Evolutionary conservation across 768 basidiomycete species (phyloP), one percentile per base, ranked within the genome.

Genomic region (Auriscalpium vulgare): DNA sequence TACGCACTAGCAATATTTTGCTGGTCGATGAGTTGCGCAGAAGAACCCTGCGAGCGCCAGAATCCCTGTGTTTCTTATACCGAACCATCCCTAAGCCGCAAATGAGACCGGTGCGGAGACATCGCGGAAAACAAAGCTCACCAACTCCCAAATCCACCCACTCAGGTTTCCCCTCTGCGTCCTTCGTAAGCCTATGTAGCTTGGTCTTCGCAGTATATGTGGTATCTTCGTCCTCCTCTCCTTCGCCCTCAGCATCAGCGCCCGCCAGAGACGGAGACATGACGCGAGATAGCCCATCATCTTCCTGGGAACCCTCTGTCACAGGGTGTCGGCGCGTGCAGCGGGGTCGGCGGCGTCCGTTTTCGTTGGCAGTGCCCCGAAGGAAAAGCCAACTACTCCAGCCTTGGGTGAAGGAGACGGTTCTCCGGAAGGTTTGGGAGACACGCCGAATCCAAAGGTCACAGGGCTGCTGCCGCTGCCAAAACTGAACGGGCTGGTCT

Each of bases 211-310:
- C 73, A 47, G 73, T 69, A 66, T 87, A 76, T 34, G 71, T 70
- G 4, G 87, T 90, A 57, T 82, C 82, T 64, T 92, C 90, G 43
- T 85, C 77, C 66, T 92, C 87, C 70, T 92, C 90, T 34, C 90
- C 90, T 63, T 84, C 84, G 10, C 90, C 88, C 58, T 88, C 87
- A 53, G 74, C 74, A 57, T 88, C 87, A 53, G 74, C 74, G 60
- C 88, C 87, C 59, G 85, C 81, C 37, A 60, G 45, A 5, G 62
- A 63, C 6, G 57, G 47, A 34, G 60, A 54, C 38, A 62, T 55
- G 50, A 64, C 59, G 44, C 56, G 63, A 55, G 56, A 58, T 59
- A 45, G 57, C 60, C 53, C 53, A 7, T 51, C 63, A 56, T 50
- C 65, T 8, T 60, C 65, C 40, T 61, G 60, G 21, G 64, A 66